Conservation (phyloP, 2,329 filamentous ascomycete species). For the Nannizzia gypsea region DNA sequence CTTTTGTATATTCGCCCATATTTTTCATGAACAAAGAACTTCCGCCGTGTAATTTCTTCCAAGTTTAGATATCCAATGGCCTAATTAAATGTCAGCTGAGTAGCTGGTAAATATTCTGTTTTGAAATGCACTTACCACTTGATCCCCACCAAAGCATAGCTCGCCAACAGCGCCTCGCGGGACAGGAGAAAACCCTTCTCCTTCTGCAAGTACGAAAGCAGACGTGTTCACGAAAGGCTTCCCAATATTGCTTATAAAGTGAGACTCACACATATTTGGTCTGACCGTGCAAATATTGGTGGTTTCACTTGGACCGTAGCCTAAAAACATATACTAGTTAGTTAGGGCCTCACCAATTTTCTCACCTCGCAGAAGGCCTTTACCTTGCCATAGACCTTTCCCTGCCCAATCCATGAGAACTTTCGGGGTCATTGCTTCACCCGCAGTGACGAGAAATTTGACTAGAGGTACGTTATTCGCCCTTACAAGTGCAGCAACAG, state of each 20-base stretch:
- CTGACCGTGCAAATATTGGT: conserved; percentile 79
- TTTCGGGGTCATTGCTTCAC: conserved; percentile 63
- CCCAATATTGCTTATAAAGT: conserved; percentile 66
- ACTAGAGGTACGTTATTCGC: conserved; percentile 58
- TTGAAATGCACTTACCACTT: conserved; percentile 45
- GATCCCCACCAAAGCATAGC: conserved; percentile 74
- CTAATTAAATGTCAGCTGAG: conserved; percentile 14
- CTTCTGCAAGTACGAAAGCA: conserved; percentile 47
- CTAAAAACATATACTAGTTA: conserved; percentile 19
- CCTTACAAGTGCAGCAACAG: conserved; percentile 63
- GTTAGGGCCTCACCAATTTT: background rate
- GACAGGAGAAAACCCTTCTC: conserved; percentile 40
- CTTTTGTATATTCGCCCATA: conserved; percentile 70
- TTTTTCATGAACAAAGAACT: conserved; percentile 55
- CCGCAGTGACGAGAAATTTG: conserved; percentile 65
- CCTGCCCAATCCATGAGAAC: conserved; percentile 60
- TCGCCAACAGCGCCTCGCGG: conserved; percentile 67
- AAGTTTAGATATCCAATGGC: conserved; percentile 59
- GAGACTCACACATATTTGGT: conserved; percentile 42
- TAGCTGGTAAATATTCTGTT: background rate
- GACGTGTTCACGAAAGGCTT: conserved; percentile 64
- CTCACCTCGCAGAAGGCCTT: background rate
- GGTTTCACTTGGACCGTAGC: conserved; percentile 74
- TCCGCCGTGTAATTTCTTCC: conserved; percentile 49
- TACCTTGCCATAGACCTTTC: conserved; percentile 58